Conservation (phyloP, 306 rosid species). For the Prosopis cineraria region DNA sequence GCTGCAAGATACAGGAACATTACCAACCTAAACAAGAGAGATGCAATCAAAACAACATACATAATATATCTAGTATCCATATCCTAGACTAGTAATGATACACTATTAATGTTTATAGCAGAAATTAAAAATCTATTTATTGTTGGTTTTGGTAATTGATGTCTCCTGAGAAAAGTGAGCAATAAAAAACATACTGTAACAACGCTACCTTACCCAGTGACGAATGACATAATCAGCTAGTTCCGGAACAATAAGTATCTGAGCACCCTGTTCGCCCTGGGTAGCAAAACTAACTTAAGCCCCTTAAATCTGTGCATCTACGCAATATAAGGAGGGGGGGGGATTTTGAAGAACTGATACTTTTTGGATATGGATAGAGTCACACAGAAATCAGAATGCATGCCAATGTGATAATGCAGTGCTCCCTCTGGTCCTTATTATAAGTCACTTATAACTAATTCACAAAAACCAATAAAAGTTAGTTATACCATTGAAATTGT, state of each 20-base stretch:
- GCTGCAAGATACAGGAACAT: conserved; percentile 75
- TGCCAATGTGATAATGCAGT: neutral
- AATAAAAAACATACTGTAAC: conserved; percentile 6
- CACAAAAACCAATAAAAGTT: too few species aligned
- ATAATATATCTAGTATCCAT: neutral
- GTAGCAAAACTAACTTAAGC: conserved; percentile 31
- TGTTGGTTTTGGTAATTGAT: conserved; percentile 14
- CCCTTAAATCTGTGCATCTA: neutral
- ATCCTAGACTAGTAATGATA: neutral
- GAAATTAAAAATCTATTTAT: neutral
- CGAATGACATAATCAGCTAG: conserved; percentile 73
- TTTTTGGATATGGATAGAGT: conserved; percentile 1
- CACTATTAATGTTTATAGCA: neutral
- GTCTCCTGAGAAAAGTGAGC: conserved; percentile 18
- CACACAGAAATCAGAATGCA: neutral
- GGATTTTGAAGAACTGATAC: neutral
- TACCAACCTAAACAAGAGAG: conserved; percentile 73
- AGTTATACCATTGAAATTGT: too few species aligned
- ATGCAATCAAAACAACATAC: conserved; percentile 25
- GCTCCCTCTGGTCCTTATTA: too few species aligned
- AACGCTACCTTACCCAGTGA: conserved; percentile 75
- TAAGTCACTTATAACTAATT: too few species aligned
- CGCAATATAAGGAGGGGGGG: neutral
- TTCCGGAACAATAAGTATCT: conserved; percentile 78
- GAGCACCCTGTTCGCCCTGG: conserved; percentile 93